phyloP scores from a whole-genome alignment of 257 asterid species.

The Fraxinus cuspidata region DNA sequence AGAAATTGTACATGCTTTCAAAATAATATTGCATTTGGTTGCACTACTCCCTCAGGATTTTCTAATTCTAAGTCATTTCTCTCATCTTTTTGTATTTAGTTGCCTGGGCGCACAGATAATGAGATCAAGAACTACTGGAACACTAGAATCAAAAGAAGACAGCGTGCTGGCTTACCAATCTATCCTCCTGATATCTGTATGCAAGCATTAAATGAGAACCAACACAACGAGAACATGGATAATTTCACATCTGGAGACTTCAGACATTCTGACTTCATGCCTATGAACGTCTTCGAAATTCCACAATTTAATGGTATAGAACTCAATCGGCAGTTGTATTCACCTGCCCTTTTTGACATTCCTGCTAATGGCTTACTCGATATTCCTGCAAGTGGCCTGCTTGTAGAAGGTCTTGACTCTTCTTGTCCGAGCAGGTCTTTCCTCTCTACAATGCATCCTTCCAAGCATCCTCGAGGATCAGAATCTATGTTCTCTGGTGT shows the following conservation, averaged over 20 bases:
- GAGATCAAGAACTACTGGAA: slow-evolving; percentile 94
- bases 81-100: slow-evolving; percentile 39
- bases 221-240: slow-evolving; percentile 40
- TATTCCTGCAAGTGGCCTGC: slow-evolving; percentile 46
- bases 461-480: slow-evolving; percentile 55
- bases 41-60: not conserved
- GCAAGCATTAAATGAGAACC: slow-evolving; percentile 48
- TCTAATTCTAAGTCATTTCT: slow-evolving; percentile 19
- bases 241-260: slow-evolving; percentile 43
- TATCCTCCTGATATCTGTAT: slow-evolving; percentile 68
- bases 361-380: slow-evolving; percentile 45
- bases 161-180: slow-evolving; percentile 74
- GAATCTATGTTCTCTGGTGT: slow-evolving; percentile 36
- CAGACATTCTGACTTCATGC: slow-evolving; percentile 46
- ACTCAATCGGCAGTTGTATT: slow-evolving; percentile 40
- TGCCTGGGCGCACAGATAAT: slow-evolving; percentile 96
- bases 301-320: slow-evolving; percentile 53
- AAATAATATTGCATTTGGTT: not conserved
- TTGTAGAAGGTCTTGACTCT: slow-evolving; percentile 39
- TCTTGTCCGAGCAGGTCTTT: slow-evolving; percentile 36
- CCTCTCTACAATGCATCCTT: slow-evolving; percentile 43
- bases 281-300: slow-evolving; percentile 41
- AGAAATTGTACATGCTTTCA: not conserved
- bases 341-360: slow-evolving; percentile 42
- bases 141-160: slow-evolving; percentile 74